phyloP scores from a whole-genome alignment of 169 alveolate species.

The Eimeria sp. region DNA sequence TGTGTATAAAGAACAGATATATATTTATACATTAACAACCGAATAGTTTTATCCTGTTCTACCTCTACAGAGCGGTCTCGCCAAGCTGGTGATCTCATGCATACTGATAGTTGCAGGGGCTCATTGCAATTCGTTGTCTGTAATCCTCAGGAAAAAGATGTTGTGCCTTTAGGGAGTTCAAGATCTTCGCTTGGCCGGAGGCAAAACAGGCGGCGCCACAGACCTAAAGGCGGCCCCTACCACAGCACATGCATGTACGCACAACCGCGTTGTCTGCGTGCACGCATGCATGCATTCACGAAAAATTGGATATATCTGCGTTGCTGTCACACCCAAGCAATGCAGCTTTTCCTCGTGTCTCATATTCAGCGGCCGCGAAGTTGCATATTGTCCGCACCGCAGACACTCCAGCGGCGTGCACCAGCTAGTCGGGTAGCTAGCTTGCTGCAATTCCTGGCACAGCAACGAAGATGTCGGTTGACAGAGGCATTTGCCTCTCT shows the following conservation, averaged over 20 bases:
- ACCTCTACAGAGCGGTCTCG: not conserved
- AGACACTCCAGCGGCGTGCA: not conserved
- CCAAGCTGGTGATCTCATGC: not conserved
- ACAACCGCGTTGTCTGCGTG: not conserved
- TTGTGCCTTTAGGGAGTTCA: not conserved
- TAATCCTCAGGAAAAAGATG: not conserved
- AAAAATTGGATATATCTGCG: too few relatives aligned
- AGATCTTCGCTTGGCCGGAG: not conserved
- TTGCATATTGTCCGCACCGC: not conserved
- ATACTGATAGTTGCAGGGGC: too few relatives aligned
- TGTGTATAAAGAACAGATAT: too few relatives aligned
- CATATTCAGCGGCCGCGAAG: not conserved
- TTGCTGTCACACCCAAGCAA: not conserved
- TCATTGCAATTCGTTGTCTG: too few relatives aligned
- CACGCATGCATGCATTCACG: not conserved
- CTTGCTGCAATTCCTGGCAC: not conserved
- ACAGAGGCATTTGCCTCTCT: not conserved
- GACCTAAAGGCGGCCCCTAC: constrained; percentile 46
- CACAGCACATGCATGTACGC: constrained; percentile 18
- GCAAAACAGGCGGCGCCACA: not conserved
- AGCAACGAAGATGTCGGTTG: not conserved
- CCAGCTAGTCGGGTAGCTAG: not conserved
- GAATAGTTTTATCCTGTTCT: not conserved
- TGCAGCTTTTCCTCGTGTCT: not conserved
- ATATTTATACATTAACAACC: not conserved